Evolutionary conservation across 2,329 filamentous ascomycete genomes (phyloP).

Genomic region (Epichloe elymi): DNA sequence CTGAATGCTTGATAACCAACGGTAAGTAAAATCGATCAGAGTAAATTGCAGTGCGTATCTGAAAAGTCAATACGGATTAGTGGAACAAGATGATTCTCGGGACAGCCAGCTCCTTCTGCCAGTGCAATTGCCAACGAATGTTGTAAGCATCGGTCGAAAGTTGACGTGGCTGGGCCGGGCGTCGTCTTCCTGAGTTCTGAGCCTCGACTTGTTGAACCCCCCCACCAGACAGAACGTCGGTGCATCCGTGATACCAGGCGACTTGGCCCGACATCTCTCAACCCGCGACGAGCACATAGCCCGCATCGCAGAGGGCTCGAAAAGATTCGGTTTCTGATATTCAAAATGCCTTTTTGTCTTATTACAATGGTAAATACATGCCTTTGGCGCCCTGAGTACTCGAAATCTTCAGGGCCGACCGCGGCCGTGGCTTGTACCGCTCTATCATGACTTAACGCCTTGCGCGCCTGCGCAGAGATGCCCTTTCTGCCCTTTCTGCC

Average conservation of each 20-base stretch:
- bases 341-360: background rate
- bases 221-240: background rate
- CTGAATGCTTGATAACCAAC: too few species aligned
- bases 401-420: background rate
- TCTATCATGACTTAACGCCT: constrained; percentile 16
- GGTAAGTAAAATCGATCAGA: too few species aligned
- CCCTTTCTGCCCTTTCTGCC: background rate
- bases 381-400: constrained; percentile 2
- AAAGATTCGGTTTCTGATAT: background rate
- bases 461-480: constrained; percentile 2
- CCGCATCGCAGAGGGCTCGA: background rate
- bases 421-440: constrained; percentile 12
- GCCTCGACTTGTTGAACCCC: background rate
- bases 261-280: too few species aligned
- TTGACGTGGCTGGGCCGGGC: constrained; percentile 5
- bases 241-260: constrained; percentile 1
- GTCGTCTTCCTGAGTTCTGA: background rate
- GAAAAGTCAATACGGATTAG: too few species aligned
- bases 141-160: background rate
- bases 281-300: too few species aligned
- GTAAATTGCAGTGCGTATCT: too few species aligned
- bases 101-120: background rate
- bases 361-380: constrained; percentile 3
- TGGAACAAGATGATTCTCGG: too few species aligned
- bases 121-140: background rate